phyloP scores from a whole-genome alignment of 2,329 filamentous ascomycete genomes.

The Rhinocladiella similis region DNA sequence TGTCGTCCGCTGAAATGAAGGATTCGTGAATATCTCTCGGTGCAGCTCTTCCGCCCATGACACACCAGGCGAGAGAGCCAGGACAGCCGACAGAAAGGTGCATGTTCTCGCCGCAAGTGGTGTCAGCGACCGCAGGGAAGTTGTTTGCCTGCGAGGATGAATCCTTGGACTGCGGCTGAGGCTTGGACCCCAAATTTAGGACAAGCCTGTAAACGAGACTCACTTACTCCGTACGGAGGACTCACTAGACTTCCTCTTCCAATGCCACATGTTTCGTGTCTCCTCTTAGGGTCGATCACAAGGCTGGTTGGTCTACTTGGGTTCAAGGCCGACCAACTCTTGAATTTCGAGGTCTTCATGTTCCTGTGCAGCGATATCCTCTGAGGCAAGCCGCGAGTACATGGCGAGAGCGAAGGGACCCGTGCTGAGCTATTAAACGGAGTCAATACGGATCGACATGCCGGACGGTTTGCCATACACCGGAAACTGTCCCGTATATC shows the following conservation, averaged over 20 bases:
- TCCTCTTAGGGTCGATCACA: not conserved
- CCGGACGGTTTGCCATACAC: too few relatives aligned
- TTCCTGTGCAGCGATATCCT: too few relatives aligned
- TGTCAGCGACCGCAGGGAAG: too few relatives aligned
- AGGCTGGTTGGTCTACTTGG: too few relatives aligned
- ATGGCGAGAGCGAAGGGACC: too few relatives aligned
- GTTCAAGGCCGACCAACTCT: too few relatives aligned
- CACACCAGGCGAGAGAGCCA: not conserved
- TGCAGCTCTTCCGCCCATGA: not conserved
- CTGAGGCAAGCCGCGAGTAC: too few relatives aligned
- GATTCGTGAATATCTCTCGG: not conserved
- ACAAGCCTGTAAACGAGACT: not conserved
- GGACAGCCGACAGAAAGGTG: not conserved
- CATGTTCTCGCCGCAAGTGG: not conserved
- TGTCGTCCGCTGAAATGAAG: not conserved
- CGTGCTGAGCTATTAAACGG: too few relatives aligned
- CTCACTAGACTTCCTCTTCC: too few relatives aligned
- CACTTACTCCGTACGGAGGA: not conserved
- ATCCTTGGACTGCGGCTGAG: conserved; percentile 18
- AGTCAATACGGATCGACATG: too few relatives aligned
- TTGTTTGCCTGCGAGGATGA: not conserved
- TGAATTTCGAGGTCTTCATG: too few relatives aligned
- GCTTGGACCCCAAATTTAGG: conserved; percentile 20
- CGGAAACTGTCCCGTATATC: too few relatives aligned
- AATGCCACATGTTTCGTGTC: not conserved